These are phyloP conservation scores for Spathaspora sp. DNA, from an alignment of 1,139 yeast genomes.

Conservation along the genomic window DNA sequence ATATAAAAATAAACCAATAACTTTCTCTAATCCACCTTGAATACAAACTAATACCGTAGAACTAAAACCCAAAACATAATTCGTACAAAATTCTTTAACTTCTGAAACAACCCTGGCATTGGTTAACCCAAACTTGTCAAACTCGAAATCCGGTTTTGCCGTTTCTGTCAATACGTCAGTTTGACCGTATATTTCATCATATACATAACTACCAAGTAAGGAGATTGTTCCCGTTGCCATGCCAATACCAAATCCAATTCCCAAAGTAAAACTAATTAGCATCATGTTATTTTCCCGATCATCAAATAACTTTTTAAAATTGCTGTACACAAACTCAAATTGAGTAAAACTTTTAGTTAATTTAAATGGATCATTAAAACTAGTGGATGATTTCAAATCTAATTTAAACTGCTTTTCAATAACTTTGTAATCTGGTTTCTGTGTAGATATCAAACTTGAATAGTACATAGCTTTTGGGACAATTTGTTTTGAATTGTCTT, in stretches of 20 bases:
- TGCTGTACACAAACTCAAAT: constrained; percentile 18
- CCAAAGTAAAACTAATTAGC: constrained; percentile 33
- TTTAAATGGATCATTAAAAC: constrained; percentile 35
- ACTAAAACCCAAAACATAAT: constrained; percentile 16
- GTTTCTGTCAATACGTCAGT: neutral
- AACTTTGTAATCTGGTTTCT: constrained; percentile 29
- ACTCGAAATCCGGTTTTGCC: neutral
- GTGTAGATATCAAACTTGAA: constrained; percentile 24
- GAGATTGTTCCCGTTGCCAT: constrained; percentile 24
- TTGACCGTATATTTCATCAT: too few relatives aligned
- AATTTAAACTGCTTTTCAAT: constrained; percentile 33
- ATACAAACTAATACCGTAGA: constrained; percentile 23
- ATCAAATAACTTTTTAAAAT: constrained; percentile 16
- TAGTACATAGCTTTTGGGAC: constrained; percentile 17
- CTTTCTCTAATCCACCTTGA: constrained; percentile 29
- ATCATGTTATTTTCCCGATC: constrained; percentile 14
- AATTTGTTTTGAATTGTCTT: constrained; percentile 2
- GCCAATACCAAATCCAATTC: constrained; percentile 37
- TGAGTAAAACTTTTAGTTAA: constrained; percentile 24
- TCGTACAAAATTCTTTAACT: constrained; percentile 8
- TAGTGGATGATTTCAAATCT: constrained; percentile 29
- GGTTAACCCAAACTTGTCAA: constrained; percentile 4
- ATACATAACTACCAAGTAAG: constrained; percentile 14
- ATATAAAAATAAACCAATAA: constrained; percentile 3
- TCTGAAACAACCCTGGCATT: constrained; percentile 8